Conservation (phyloP, 768 basidiomycete species). For the Russula brevipes region DNA sequence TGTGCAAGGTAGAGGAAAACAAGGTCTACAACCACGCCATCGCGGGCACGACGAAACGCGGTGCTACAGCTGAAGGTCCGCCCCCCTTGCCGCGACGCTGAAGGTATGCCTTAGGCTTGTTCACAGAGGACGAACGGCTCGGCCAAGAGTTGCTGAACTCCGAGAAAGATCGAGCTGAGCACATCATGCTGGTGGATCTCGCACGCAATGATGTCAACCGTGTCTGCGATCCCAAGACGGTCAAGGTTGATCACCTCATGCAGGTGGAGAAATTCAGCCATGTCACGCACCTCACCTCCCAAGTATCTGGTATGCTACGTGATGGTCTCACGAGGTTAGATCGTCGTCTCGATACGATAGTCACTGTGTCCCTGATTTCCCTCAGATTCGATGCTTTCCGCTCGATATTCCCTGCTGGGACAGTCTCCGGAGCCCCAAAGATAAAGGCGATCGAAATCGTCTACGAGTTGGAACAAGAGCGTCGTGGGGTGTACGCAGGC, state of each 20-base stretch:
- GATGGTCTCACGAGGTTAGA: conserved; percentile 75
- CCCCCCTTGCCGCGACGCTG: conserved; percentile 17
- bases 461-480: conserved; percentile 78
- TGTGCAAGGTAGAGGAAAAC: conserved; percentile 91
- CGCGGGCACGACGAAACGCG: conserved; percentile 88
- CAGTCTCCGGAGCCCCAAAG: conserved; percentile 97
- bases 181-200: conserved; percentile 98
- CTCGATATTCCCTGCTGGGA: conserved; percentile 98
- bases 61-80: conserved; percentile 79
- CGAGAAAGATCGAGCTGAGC: conserved; percentile 94
- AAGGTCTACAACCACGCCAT: conserved; percentile 97
- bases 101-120: conserved; percentile 4
- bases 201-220: conserved; percentile 98
- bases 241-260: conserved; percentile 96
- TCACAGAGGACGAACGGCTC: conserved; percentile 81
- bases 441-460: conserved; percentile 97
- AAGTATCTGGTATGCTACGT: conserved; percentile 83
- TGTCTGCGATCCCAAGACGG: conserved; percentile 90
- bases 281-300: conserved; percentile 95
- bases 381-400: conserved; percentile 94
- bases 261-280: conserved; percentile 92
- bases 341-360: not conserved
- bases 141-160: conserved; percentile 71
- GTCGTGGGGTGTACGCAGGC: conserved; percentile 92
- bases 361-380: conserved; percentile 9